Conservation (phyloP, 139 green algal species). For the Chlamydomonas sphaeroides region DNA sequence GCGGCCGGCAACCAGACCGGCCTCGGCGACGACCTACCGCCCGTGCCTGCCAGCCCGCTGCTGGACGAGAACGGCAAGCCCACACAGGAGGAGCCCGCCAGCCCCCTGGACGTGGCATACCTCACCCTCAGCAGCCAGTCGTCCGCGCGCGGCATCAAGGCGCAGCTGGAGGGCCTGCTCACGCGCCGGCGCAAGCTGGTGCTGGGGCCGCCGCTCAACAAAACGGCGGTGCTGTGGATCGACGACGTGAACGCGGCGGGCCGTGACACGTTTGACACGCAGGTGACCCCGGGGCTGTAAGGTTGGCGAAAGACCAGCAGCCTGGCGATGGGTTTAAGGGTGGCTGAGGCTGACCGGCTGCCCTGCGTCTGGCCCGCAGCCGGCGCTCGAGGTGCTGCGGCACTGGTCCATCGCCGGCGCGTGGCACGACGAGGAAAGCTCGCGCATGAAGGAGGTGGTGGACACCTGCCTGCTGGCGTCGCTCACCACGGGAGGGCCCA, state of each 20-base stretch:
- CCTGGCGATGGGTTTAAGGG: no score
- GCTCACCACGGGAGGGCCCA: constrained; percentile 26
- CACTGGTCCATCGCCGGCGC: constrained; percentile 48
- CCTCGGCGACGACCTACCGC: no score
- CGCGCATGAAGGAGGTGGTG: constrained; percentile 37
- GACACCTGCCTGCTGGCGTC: constrained; percentile 49
- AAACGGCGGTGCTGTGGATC: constrained; percentile 67
- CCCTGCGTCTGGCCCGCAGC: constrained; percentile 30
- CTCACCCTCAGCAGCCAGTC: constrained; percentile 62
- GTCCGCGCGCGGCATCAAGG: constrained; percentile 61
- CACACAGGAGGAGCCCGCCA: constrained; percentile 1
- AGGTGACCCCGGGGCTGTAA: no score
- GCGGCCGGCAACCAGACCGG: no score
- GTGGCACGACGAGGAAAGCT: constrained; percentile 58
- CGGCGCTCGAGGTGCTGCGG: constrained; percentile 60
- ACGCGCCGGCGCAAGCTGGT: constrained; percentile 58
- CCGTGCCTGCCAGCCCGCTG: no score
- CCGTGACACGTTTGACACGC: constrained; percentile 42
- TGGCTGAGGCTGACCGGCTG: not conserved
- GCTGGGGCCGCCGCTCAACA: constrained; percentile 62
- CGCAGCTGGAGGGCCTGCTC: constrained; percentile 64
- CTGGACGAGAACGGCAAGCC: no score
- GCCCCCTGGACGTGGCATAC: constrained; percentile 42
- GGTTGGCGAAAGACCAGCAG: no score
- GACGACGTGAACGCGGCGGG: constrained; percentile 66